Base-by-base conservation (phyloP, 139 green algal genomes). In the Micractinium conductrix region DNA sequence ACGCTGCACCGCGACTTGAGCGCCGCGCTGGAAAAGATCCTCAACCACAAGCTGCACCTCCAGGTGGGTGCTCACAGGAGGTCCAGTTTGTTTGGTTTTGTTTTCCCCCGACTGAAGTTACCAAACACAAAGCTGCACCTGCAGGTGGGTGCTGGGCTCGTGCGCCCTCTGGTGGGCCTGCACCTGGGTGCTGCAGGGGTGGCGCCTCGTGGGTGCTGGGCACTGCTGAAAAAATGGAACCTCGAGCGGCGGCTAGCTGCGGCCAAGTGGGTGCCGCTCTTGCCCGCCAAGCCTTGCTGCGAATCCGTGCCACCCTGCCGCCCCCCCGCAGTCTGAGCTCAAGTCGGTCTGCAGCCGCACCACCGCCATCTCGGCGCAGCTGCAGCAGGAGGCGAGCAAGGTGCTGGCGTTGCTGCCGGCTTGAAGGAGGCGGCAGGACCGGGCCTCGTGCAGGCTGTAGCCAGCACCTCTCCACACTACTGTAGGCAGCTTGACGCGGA, bases 31-130 rank as follows among this genome's bases (percentile, higher is more conserved):
- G 80, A 93, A 65, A 63, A 80, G 48, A 78, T 96, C 42, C 33
- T 94, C 24, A 81, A 92, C 71, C 93, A 96, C 86, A 93, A 93
- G 70, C 38, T 92, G 79, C 65, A 84, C 40, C 63, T 93, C 58
- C 76, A 82, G 76, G 76, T 82, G 53, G 8, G 35, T 42, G 17
- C 9, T 1, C 30, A 14, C 19, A 37, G 28, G 44, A 12, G 43
- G 70, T 78, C 5, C 12, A 4, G 43, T n/a, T 78, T 6, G 14
- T 48, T n/a, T 45, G 65, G 6, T 42, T 8, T n/a, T 72, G 65
- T 14, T 42, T 22, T 12, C 33, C 43, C 12, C 43, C 33, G 14
- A 33, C 65, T 72, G 65, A 22, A 62, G 53, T n/a, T n/a, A n/a
- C n/a, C n/a, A n/a, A n/a, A n/a, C n/a, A n/a, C n/a, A n/a, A 14